Conservation (phyloP, 2,329 filamentous ascomycete genomes). For the Cladosporium sp. region DNA sequence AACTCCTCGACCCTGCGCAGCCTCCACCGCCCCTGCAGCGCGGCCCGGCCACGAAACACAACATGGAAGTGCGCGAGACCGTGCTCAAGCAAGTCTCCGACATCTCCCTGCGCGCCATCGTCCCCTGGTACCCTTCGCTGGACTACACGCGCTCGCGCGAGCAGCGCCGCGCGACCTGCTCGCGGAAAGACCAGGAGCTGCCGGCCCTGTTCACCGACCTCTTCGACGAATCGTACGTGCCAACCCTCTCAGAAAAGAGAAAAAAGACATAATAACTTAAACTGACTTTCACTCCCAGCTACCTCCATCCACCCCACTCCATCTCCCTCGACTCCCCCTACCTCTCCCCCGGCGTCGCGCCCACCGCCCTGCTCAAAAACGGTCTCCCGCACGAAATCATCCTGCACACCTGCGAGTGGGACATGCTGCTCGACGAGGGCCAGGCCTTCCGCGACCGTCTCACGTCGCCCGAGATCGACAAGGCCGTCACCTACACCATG, state of each 20-base stretch:
- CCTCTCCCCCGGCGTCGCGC: slow-evolving; percentile 52
- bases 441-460: slow-evolving; percentile 57
- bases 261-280: too few species aligned
- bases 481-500: slow-evolving; percentile 53
- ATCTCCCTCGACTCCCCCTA: slow-evolving; percentile 52
- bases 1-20: neutral
- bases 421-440: slow-evolving; percentile 59
- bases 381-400: slow-evolving; percentile 55
- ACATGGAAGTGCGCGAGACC: slow-evolving; percentile 6
- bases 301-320: slow-evolving; percentile 35
- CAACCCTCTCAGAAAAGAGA: neutral
- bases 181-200: slow-evolving; percentile 47
- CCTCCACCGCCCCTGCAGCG: slow-evolving; percentile 1
- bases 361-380: slow-evolving; percentile 46
- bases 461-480: slow-evolving; percentile 33
- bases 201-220: slow-evolving; percentile 46
- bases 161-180: slow-evolving; percentile 50
- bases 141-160: slow-evolving; percentile 57
- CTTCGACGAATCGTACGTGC: slow-evolving; percentile 40
- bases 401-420: slow-evolving; percentile 59
- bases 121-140: slow-evolving; percentile 57
- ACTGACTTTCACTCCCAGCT: slow-evolving; percentile 16
- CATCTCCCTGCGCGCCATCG: slow-evolving; percentile 49
- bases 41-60: slow-evolving; percentile 3
- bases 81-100: slow-evolving; percentile 15